Percentiles rank a stretch among this genome's conserved stretches.
Evolutionary conservation across 257 asterid genomes (phyloP).

Genomic region (Petunia axillaris): DNA sequence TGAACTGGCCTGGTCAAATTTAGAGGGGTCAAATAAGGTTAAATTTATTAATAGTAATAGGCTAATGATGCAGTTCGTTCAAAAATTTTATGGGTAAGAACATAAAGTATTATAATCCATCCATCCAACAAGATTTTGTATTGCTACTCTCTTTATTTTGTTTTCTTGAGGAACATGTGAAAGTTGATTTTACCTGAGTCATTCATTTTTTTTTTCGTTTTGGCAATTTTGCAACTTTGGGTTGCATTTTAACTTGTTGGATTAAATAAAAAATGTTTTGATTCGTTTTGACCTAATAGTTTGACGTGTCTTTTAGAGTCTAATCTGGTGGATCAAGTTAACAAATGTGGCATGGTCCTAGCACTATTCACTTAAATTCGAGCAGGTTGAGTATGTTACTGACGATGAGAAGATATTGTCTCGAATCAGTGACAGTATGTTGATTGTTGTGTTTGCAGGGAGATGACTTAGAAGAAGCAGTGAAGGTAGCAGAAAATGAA

Average conservation of each 20-base stretch:
- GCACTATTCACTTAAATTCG: not conserved
- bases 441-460: conserved; percentile 35
- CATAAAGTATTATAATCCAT: too few relatives aligned
- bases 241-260: not conserved
- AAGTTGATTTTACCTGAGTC: too few relatives aligned
- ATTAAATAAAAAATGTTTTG: too few relatives aligned
- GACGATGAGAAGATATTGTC: not conserved
- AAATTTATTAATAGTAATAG: too few relatives aligned
- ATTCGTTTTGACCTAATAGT: not conserved
- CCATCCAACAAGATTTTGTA: too few relatives aligned
- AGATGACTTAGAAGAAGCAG: conserved; percentile 43
- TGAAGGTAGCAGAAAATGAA: conserved; percentile 33
- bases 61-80: too few relatives aligned
- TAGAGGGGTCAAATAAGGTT: too few relatives aligned
- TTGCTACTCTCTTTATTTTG: too few relatives aligned
- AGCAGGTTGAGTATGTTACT: not conserved
- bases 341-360: not conserved
- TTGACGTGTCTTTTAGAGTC: not conserved
- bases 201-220: too few relatives aligned
- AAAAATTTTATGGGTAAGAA: too few relatives aligned
- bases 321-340: not conserved
- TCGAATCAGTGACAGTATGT: not conserved
- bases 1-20: too few relatives aligned
- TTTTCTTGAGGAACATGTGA: too few relatives aligned
- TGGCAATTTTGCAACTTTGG: not conserved